Evolutionary conservation across 495 filamentous ascomycete genomes (phyloP), one percentile per base, ranked within the genome.

Genomic region (Clohesyomyces aquaticus): DNA sequence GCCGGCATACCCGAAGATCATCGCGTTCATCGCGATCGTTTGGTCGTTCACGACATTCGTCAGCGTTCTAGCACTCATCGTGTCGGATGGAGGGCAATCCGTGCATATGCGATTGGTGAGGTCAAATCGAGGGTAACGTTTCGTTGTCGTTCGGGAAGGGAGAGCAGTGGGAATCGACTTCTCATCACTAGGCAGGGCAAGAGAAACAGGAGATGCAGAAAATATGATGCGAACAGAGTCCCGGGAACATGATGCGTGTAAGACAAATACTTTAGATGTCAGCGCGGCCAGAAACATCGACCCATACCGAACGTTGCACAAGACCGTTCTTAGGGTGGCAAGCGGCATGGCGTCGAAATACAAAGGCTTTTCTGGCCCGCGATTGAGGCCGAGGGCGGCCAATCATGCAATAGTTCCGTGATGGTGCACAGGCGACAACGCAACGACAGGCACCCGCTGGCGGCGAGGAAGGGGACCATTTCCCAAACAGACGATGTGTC

Each of bases 1-100:
- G 14, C 74, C 74, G 0, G 70, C 75, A 59, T 76, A 77, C 12
- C 74, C 76, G 59, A 71, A 77, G 38, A 77, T 75, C 51, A 74
- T 64, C 1, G 73, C 71, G 51, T 78, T 78, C 27, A 78, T 51
- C 25, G 76, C 72, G 28, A 73, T 58, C 4, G 71, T 70, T 32
- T 73, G 62, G 18, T 73, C 58, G 29, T 67, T 69, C n/a, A 72
- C 66, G 42, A 70, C 63, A 61, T 68, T 70, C 9, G 59, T 68
- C 52, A 72, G 38, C 16, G 71, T 70, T 46, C 67, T 60, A 18
- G 57, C 49, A 52, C 27, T 63, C 71, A 73, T 73, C 21, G 18
- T 64, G 57, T 35, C 23, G 50, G n/a, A 22, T 59, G 22, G 16
- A 23, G 14, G 38, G 19, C 6, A 19, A 25, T 28, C 3, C 26